Percentiles rank a stretch among this genome's conserved stretches.
These are phyloP conservation scores for Fusarium poae DNA, from an alignment of 2,329 filamentous ascomycete genomes.

Conservation along the genomic window DNA sequence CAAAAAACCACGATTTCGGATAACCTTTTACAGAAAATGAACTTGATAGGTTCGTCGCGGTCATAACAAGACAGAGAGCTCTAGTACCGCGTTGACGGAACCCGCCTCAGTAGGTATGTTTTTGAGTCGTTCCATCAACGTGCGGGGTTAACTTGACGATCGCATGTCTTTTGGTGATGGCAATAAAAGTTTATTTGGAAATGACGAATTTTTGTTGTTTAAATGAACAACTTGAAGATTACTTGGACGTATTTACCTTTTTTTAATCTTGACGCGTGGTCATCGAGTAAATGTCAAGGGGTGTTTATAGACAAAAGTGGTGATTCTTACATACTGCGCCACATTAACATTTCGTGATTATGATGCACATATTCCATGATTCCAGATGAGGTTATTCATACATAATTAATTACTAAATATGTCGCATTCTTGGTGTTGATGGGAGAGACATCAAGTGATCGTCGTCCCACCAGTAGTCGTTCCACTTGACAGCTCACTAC, in stretches of 20 bases:
- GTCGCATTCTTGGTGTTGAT: background rate
- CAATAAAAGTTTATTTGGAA: background rate
- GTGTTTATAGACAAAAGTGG: background rate
- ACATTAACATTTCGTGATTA: too few species aligned
- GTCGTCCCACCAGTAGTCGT: background rate
- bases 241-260: background rate
- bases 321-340: background rate
- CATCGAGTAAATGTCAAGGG: too few species aligned
- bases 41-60: slow-evolving; percentile 13
- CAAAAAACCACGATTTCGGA: background rate
- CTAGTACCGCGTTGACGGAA: slow-evolving; percentile 6
- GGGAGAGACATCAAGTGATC: background rate
- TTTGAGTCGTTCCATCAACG: background rate
- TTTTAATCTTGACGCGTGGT: background rate
- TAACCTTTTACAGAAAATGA: background rate
- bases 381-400: background rate
- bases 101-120: background rate
- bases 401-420: fast-evolving
- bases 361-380: too few species aligned
- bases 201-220: background rate
- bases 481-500: slow-evolving; percentile 1
- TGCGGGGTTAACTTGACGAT: background rate
- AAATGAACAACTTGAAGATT: background rate
- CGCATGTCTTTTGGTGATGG: background rate
- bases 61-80: background rate